Evolutionary conservation across 2,329 filamentous ascomycete genomes (phyloP).

Genomic region (Madurella fahalii): DNA sequence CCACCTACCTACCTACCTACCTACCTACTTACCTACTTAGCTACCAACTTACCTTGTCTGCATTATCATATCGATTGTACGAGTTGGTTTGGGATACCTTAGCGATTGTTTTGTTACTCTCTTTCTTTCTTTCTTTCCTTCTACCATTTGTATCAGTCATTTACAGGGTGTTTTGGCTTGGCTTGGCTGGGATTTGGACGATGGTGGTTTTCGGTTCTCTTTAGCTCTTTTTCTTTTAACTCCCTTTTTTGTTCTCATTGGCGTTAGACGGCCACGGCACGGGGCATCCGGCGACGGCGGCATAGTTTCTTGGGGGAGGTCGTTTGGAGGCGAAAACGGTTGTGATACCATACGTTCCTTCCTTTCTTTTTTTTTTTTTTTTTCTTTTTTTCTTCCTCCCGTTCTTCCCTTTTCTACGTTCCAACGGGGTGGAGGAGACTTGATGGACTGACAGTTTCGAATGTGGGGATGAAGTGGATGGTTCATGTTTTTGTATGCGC

Average conservation of each 20-base stretch:
- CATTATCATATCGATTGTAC: too few species aligned
- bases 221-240: background rate
- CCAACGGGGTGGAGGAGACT: background rate
- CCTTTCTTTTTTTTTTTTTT: constrained; percentile 6
- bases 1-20: too few species aligned
- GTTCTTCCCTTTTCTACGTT: background rate
- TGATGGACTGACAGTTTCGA: background rate
- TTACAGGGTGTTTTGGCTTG: background rate
- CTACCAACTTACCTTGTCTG: too few species aligned
- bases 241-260: background rate
- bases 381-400: background rate
- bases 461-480: background rate
- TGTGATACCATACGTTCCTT: constrained; percentile 14
- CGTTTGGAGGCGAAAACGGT: background rate
- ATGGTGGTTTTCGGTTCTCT: too few species aligned
- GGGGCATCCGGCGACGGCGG: background rate
- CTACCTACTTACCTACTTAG: too few species aligned
- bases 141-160: background rate
- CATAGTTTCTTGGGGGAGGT: background rate
- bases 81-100: too few species aligned
- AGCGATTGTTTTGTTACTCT: background rate
- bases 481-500: background rate
- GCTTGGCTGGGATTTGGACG: too few species aligned
- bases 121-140: background rate
- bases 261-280: background rate